Base-by-base conservation (phyloP, 352 stramenopile genomes). In the Blastocystis sp. region DNA sequence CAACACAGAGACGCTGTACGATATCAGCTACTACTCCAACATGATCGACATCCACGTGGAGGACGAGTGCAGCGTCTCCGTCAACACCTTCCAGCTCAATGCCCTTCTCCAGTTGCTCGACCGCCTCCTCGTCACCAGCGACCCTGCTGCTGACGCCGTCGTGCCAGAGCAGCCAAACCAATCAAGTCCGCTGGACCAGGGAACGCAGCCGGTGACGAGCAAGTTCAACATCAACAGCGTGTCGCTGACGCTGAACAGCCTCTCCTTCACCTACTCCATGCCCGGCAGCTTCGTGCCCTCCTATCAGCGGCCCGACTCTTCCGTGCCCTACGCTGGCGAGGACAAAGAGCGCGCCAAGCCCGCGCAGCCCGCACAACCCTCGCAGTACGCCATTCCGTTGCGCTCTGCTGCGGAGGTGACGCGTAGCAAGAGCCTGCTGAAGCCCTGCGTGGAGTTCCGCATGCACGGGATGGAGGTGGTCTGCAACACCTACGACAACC, bases 21-120 rank as follows among this genome's bases (percentile, higher is more conserved):
- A 84, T 23, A 67, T 84, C 38, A 59, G 45, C 60, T 84, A 69
- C 53, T 84, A 84, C 61, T n/a, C 53, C n/a, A 84, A 84, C 34
- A 45, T 67, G 21, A 52, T 84, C 9, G 74, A 84, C 38, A 67
- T 84, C 34, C 74, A 84, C 45, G 28, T 84, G 7, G 74, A 84
- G 2, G 74, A 67, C 11, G 21, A 66, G 7, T 23, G 65, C 4
- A 62, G 34, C 10, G 69, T 84, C 53, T 23, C 34, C 14, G 23
- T 84, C 3, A 84, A 84, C 41, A 66, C 74, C 9, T 67, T 69
- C 40, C 74, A 84, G 34, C 41, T 84, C n/a, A 84, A 84, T 9
- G 48, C 74, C 2, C 59, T 84, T 23, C 38, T 84, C 19, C 19
- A 21, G 19, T 41, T 84, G 4, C 19, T 67, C 21, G 69, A 84